Evolutionary conservation across 2,329 filamentous ascomycete genomes (phyloP).

Genomic region (Didymosphaeria variabile): DNA sequence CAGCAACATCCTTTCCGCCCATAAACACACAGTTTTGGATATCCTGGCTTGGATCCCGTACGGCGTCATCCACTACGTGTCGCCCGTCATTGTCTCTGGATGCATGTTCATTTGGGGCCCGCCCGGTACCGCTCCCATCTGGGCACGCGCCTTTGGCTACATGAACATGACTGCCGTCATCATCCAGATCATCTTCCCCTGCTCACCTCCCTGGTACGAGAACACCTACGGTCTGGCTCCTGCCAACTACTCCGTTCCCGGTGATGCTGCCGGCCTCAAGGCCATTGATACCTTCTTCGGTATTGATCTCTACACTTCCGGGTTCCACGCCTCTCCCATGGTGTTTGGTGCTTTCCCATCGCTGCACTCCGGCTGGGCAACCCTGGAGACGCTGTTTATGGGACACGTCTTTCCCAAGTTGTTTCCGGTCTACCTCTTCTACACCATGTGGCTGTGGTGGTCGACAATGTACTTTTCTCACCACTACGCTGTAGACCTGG

Average conservation of each 20-base stretch:
- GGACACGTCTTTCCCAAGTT: constrained; percentile 88
- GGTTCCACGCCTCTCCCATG: constrained; percentile 87
- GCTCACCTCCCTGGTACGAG: constrained; percentile 97
- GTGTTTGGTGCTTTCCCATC: constrained; percentile 97
- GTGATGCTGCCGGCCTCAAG: constrained; percentile 87
- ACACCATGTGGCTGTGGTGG: constrained; percentile 97
- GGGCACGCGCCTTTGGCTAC: constrained; percentile 88
- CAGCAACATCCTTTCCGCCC: constrained; percentile 92
- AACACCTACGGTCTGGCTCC: constrained; percentile 89
- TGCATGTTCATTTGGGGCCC: constrained; percentile 89
- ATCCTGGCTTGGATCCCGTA: constrained; percentile 94
- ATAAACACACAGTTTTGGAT: constrained; percentile 84
- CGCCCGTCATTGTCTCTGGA: constrained; percentile 78
- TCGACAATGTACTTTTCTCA: constrained; percentile 98
- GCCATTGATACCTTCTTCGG: constrained; percentile 91
- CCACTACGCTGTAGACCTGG: constrained; percentile 94
- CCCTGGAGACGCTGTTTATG: constrained; percentile 91
- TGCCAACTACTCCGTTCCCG: constrained; percentile 89
- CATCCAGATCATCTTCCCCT: constrained; percentile 90
- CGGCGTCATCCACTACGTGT: constrained; percentile 88
- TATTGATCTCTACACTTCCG: constrained; percentile 90
- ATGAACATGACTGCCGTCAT: constrained; percentile 88
- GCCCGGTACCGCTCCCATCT: constrained; percentile 84
- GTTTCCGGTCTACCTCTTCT: constrained; percentile 80
- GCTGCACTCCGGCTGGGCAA: constrained; percentile 87